These are phyloP conservation scores for Austropuccinia psidii DNA, from an alignment of 1,284 basidiomycete genomes.

Conservation along the genomic window DNA sequence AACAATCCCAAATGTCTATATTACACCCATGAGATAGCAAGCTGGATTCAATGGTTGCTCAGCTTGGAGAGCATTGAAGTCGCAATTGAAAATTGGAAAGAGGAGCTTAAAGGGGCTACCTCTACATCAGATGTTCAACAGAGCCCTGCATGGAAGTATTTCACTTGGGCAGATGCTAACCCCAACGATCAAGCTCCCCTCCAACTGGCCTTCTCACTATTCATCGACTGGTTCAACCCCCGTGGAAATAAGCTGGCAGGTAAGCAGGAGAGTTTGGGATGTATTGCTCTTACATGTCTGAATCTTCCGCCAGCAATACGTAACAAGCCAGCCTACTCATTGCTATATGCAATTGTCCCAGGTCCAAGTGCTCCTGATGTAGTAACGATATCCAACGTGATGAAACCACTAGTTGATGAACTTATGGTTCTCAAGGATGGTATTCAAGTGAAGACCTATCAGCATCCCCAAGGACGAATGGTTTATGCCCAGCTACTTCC, in stretches of 20 bases:
- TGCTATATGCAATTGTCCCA: background rate
- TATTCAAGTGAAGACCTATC: background rate
- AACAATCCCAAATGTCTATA: background rate
- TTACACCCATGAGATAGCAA: background rate
- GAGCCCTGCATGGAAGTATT: background rate
- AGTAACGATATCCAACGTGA: background rate
- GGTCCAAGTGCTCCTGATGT: background rate
- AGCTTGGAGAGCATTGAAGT: background rate
- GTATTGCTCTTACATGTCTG: slow-evolving; percentile 5
- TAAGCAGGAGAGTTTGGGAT: background rate
- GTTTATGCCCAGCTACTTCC: background rate
- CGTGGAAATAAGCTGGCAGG: background rate
- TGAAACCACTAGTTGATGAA: background rate
- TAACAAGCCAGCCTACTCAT: background rate
- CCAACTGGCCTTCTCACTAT: slow-evolving; percentile 1
- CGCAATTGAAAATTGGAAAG: slow-evolving; percentile 19
- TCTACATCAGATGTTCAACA: background rate
- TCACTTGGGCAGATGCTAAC: too few species aligned
- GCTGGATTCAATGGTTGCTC: slow-evolving; percentile 7
- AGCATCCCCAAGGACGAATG: background rate
- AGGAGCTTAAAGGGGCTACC: too few species aligned
- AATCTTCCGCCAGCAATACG: background rate
- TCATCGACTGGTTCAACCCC: slow-evolving; percentile 14
- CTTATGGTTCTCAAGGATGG: background rate
- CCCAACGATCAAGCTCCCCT: too few species aligned